phyloP scores from a whole-genome alignment of 2,329 filamentous ascomycete genomes.

The Aspergillus novofumigatus region DNA sequence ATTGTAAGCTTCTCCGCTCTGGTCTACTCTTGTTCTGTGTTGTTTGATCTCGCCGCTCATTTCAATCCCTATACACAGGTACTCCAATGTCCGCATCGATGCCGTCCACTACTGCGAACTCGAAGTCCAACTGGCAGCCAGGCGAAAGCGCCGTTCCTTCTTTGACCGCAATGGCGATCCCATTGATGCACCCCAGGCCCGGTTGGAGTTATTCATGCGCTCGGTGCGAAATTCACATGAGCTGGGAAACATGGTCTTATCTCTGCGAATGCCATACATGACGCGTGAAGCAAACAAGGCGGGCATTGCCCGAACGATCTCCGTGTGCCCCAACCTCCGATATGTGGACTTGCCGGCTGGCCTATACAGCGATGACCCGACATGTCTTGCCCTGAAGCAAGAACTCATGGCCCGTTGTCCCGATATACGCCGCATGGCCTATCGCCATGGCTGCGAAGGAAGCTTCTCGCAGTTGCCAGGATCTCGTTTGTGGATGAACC shows the following conservation, averaged over 20 bases:
- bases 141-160: slow-evolving; percentile 68
- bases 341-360: slow-evolving; percentile 91
- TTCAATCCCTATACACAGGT: slow-evolving; percentile 48
- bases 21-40: slow-evolving; percentile 2
- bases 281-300: slow-evolving; percentile 80
- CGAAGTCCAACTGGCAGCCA: slow-evolving; percentile 75
- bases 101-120: slow-evolving; percentile 90
- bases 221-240: slow-evolving; percentile 74
- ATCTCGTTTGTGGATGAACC: slow-evolving; percentile 43
- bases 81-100: slow-evolving; percentile 87
- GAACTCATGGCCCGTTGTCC: slow-evolving; percentile 81
- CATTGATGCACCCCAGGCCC: slow-evolving; percentile 71
- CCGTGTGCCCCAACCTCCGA: slow-evolving; percentile 75
- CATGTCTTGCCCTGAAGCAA: slow-evolving; percentile 70
- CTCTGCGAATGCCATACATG: slow-evolving; percentile 92
- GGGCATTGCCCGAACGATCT: slow-evolving; percentile 79
- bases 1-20: slow-evolving; percentile 51
- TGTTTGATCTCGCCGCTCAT: slow-evolving; percentile 8
- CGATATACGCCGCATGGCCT: slow-evolving; percentile 85
- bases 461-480: slow-evolving; percentile 67
- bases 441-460: slow-evolving; percentile 70
- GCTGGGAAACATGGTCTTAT: slow-evolving; percentile 67
- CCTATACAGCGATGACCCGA: slow-evolving; percentile 74
- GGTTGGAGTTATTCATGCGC: slow-evolving; percentile 73
- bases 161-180: slow-evolving; percentile 74